Evolutionary conservation across 1,139 yeast genomes (phyloP).

Genomic region (Pichia sp.): DNA sequence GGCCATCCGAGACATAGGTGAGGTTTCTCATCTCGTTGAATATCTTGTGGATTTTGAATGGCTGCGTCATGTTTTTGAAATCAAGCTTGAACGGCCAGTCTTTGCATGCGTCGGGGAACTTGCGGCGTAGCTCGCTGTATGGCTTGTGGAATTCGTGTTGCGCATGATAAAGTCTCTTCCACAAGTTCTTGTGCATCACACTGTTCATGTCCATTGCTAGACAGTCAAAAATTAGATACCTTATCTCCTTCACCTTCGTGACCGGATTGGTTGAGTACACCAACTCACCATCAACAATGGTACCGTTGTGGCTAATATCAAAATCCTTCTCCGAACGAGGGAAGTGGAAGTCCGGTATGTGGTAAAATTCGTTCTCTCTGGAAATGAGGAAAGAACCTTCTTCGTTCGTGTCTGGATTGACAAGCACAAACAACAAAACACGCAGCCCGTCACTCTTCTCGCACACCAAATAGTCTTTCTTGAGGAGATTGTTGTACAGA

Average conservation of each 20-base stretch:
- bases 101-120: constrained; percentile 67
- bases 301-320: constrained; percentile 71
- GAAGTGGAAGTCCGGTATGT: constrained; percentile 79
- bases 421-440: constrained; percentile 61
- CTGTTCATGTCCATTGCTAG: constrained; percentile 75
- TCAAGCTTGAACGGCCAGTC: constrained; percentile 83
- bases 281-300: constrained; percentile 89
- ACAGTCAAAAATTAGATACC: constrained; percentile 89
- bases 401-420: constrained; percentile 71
- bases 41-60: constrained; percentile 77
- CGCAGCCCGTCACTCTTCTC: constrained; percentile 95
- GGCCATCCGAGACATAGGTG: constrained; percentile 89
- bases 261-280: constrained; percentile 51
- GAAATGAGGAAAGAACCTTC: constrained; percentile 77
- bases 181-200: constrained; percentile 65
- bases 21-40: constrained; percentile 67
- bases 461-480: constrained; percentile 79
- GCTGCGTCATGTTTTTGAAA: constrained; percentile 81
- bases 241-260: constrained; percentile 56
- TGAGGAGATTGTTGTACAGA: constrained; percentile 55
- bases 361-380: constrained; percentile 80
- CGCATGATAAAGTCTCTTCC: constrained; percentile 81
- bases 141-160: constrained; percentile 83
- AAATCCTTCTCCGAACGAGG: constrained; percentile 58
- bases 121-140: constrained; percentile 61